These are phyloP conservation scores for Aspergillus aculeatinus DNA, from an alignment of 2,329 filamentous ascomycete species.

Conservation along the genomic window DNA sequence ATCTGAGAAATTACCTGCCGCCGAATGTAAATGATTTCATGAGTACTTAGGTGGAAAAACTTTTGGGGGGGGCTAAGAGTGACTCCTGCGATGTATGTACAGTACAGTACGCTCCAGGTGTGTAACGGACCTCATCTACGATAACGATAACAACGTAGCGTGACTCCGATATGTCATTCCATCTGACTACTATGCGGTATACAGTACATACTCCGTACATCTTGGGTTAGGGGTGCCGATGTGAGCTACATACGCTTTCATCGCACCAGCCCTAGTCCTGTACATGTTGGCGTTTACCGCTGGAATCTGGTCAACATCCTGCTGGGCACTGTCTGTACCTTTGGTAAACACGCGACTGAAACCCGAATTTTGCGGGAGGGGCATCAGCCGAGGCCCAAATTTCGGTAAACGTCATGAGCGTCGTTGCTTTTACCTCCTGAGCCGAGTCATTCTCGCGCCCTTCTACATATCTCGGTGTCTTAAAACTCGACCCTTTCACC, in stretches of 20 bases:
- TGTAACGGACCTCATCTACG: neutral
- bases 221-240: too few species aligned
- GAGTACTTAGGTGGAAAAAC: too few species aligned
- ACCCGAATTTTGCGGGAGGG: conserved; percentile 4
- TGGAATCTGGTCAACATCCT: neutral
- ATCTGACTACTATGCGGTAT: too few species aligned
- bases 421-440: conserved; percentile 20
- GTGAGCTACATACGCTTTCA: too few species aligned
- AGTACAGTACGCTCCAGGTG: too few species aligned
- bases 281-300: neutral
- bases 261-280: too few species aligned
- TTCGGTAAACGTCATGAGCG: conserved; percentile 41
- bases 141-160: neutral
- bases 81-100: too few species aligned
- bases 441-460: conserved; percentile 33
- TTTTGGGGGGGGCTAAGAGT: too few species aligned
- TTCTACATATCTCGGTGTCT: conserved; percentile 8
- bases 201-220: too few species aligned
- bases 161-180: neutral
- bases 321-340: neutral
- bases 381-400: conserved; percentile 34
- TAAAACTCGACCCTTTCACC: conserved; percentile 10
- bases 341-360: neutral
- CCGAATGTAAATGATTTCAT: too few species aligned
- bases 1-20: too few species aligned